Conservation (phyloP, 1,139 yeast species). For the Yarrowia galli region DNA sequence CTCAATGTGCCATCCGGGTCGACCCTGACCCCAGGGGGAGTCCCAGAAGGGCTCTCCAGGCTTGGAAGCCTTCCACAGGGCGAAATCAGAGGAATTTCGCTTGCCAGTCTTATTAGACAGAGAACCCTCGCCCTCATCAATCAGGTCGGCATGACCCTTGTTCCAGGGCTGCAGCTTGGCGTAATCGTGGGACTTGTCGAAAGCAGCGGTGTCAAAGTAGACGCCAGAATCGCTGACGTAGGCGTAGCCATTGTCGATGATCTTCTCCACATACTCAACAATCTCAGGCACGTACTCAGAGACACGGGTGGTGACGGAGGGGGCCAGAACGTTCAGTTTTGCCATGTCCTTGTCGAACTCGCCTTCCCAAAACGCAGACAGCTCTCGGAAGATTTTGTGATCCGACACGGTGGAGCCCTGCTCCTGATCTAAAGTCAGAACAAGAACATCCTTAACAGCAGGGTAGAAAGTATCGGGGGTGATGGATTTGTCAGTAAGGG, state of each 20-base stretch:
- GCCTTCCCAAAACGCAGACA: conserved; percentile 90
- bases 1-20: conserved; percentile 99
- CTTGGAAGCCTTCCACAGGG: conserved; percentile 94
- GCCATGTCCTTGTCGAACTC: conserved; percentile 87
- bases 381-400: conserved; percentile 78
- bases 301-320: conserved; percentile 91
- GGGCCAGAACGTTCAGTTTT: conserved; percentile 79
- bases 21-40: conserved; percentile 95
- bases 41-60: conserved; percentile 98
- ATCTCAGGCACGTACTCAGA: conserved; percentile 96
- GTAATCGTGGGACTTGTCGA: conserved; percentile 79
- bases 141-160: conserved; percentile 82
- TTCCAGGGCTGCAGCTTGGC: conserved; percentile 99
- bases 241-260: conserved; percentile 81
- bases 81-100: conserved; percentile 83
- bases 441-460: conserved; percentile 71
- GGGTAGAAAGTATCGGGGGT: conserved; percentile 56
- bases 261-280: conserved; percentile 74
- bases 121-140: conserved; percentile 96
- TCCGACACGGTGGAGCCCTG: conserved; percentile 81
- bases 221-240: conserved; percentile 76
- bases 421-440: conserved; percentile 73
- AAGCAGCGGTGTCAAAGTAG: conserved; percentile 87
- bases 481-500: conserved; percentile 45
- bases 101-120: conserved; percentile 65